Evolutionary conservation across 2,329 filamentous ascomycete genomes (phyloP), one percentile per base, ranked within the genome.

Genomic region (Xylaria sp.): DNA sequence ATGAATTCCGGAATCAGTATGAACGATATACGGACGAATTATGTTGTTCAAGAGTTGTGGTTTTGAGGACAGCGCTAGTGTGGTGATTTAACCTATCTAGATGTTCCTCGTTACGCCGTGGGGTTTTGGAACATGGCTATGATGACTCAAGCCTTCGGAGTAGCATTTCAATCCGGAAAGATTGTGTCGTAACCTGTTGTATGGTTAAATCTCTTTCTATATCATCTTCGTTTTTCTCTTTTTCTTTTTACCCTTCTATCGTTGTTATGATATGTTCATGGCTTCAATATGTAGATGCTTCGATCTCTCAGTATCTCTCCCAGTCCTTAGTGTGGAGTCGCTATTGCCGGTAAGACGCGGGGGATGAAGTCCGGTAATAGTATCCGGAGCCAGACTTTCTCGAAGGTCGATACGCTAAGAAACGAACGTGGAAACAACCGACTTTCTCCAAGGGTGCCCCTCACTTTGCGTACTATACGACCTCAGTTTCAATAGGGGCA

Each of bases 311-410:
- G n/a, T n/a, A n/a, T n/a, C n/a, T n/a, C n/a, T n/a, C n/a, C n/a
- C n/a, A n/a, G n/a, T n/a, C n/a, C n/a, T n/a, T n/a, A n/a, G n/a
- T n/a, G n/a, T n/a, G n/a, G n/a, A n/a, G n/a, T n/a, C n/a, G n/a
- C n/a, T n/a, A n/a, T n/a, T n/a, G n/a, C n/a, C n/a, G n/a, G n/a
- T n/a, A 61, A 61, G 45, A 38, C 15, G 39, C 57, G 61, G 61
- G 47, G n/a, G 15, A 29, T 11, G 15, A 13, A 36, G 27, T n/a
- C 31, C 31, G 7, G 25, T 31, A 44, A 7, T 31, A 6, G 11
- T 59, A 25, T 15, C 50, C 38, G 36, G n/a, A 42, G 63, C 57
- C 63, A 65, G 51, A 57, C 49, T 27, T 65, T 65, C 33, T 50
- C 17, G 9, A 44, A 47, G 10, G 20, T 9, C 49, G 45, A 39